phyloP scores from a whole-genome alignment of 2,329 filamentous ascomycete species.

The Chalara sp. region DNA sequence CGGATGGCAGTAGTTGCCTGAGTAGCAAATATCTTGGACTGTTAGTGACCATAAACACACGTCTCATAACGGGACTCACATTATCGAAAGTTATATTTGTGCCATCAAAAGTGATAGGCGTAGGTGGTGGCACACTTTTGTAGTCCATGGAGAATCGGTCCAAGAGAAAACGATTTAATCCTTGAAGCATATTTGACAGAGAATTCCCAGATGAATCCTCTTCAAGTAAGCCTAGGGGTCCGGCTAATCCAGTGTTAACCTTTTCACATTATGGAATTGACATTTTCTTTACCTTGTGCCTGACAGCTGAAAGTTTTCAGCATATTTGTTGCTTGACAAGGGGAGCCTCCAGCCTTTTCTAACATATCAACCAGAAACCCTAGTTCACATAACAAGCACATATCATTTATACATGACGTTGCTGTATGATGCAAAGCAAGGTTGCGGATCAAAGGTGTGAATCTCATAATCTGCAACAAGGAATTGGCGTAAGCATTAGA shows the following conservation, averaged over 20 bases:
- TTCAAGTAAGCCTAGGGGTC: conserved; percentile 74
- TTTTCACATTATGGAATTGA: conserved; percentile 5
- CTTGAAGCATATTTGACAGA: conserved; percentile 77
- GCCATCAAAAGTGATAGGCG: conserved; percentile 27
- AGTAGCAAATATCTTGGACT: conserved; percentile 54
- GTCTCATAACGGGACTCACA: conserved; percentile 29
- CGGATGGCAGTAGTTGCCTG: conserved; percentile 67
- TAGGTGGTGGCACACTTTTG: conserved; percentile 55
- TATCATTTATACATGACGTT: conserved; percentile 72
- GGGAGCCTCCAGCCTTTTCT: conserved; percentile 87
- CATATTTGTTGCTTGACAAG: conserved; percentile 94
- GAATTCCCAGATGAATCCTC: conserved; percentile 69
- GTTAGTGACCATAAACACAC: conserved; percentile 17
- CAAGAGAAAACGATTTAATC: conserved; percentile 77
- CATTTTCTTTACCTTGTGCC: conserved; percentile 52
- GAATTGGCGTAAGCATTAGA: conserved; percentile 95
- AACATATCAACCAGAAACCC: conserved; percentile 98
- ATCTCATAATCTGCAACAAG: conserved; percentile 83
- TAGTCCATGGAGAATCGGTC: conserved; percentile 76
- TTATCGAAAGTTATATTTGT: conserved; percentile 55
- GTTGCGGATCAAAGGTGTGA: conserved; percentile 83
- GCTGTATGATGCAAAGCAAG: conserved; percentile 83
- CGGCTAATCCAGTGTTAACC: conserved; percentile 40
- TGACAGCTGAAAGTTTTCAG: conserved; percentile 82
- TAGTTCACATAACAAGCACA: conserved; percentile 86